Percentiles rank a stretch among this genome's conserved stretches.
Evolutionary conservation across 2,329 filamentous ascomycete species (phyloP).

Genomic region (Fusarium cicatricum): DNA sequence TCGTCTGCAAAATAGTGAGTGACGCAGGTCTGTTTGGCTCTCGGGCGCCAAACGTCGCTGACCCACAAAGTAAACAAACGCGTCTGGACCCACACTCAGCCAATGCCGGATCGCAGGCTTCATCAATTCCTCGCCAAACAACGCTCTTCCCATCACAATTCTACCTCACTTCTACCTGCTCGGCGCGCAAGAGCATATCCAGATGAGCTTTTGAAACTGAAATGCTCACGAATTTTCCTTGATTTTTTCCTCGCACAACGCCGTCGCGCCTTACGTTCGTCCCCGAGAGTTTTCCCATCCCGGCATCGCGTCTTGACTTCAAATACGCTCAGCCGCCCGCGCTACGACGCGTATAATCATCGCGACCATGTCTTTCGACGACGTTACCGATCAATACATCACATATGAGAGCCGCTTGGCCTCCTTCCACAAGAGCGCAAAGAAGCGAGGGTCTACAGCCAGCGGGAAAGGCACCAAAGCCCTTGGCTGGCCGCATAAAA

Average conservation of each 20-base stretch:
- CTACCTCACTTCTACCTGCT: constrained; percentile 3
- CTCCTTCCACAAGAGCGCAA: constrained; percentile 76
- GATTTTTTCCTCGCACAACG: constrained; percentile 10
- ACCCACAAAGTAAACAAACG: constrained; percentile 49
- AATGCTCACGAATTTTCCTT: constrained; percentile 31
- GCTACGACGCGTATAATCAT: constrained; percentile 31
- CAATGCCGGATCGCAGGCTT: constrained; percentile 12
- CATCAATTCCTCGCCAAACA: constrained; percentile 33
- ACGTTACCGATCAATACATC: constrained; percentile 58
- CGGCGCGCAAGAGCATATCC: constrained; percentile 10
- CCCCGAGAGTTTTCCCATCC: neutral
- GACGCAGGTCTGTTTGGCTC: constrained; percentile 26
- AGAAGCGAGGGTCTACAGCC: constrained; percentile 74
- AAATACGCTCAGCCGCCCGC: constrained; percentile 24
- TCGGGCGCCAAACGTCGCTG: constrained; percentile 16
- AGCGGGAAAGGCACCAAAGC: constrained; percentile 61
- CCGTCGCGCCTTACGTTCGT: constrained; percentile 15
- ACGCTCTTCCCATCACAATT: constrained; percentile 14
- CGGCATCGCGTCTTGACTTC: constrained; percentile 32
- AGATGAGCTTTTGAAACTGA: constrained; percentile 17
- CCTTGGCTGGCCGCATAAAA: constrained; percentile 78
- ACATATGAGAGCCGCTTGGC: constrained; percentile 80
- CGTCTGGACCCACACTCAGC: constrained; percentile 34
- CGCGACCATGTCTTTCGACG: constrained; percentile 45
- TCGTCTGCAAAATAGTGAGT: neutral